Percentiles rank a stretch among this genome's conserved stretches.
phyloP scores from a whole-genome alignment of 805 yeast genomes.

The Saccharomycopsis capsularis region DNA sequence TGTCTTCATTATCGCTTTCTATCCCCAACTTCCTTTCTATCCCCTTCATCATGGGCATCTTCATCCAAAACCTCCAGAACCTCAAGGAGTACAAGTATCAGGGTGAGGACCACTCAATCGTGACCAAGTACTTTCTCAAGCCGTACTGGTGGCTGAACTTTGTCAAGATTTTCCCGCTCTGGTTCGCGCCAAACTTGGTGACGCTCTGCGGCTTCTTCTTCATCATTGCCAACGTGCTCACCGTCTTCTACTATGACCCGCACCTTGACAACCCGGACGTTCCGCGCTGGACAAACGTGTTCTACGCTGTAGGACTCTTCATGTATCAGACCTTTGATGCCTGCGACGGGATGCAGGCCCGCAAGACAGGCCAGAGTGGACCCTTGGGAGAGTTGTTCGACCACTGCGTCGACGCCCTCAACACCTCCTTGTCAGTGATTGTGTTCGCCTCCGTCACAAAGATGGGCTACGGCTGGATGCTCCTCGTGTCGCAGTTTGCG shows the following conservation, averaged over 20 bases:
- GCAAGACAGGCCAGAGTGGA: constrained; percentile 91
- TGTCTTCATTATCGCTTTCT: not conserved
- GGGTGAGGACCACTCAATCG: constrained; percentile 73
- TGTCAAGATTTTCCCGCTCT: constrained; percentile 67
- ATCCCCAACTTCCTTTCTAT: too few species aligned
- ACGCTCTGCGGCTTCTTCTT: constrained; percentile 75
- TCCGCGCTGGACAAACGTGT: constrained; percentile 72
- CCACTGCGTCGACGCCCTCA: constrained; percentile 71
- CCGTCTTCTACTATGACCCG: constrained; percentile 72
- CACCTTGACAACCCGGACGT: constrained; percentile 42
- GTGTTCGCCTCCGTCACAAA: constrained; percentile 73
- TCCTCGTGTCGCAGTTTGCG: constrained; percentile 63
- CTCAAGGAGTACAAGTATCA: constrained; percentile 32
- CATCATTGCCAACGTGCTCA: constrained; percentile 52
- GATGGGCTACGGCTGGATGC: constrained; percentile 59
- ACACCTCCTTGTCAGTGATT: constrained; percentile 73
- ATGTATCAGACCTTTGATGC: constrained; percentile 95
- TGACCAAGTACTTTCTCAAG: constrained; percentile 68
- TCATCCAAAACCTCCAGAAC: constrained; percentile 17
- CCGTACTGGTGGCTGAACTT: constrained; percentile 70
- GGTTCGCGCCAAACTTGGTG: constrained; percentile 91
- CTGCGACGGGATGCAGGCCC: constrained; percentile 92
- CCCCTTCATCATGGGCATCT: constrained; percentile 21
- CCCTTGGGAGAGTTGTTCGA: constrained; percentile 94
- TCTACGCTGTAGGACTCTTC: constrained; percentile 77